These are phyloP conservation scores for Candida sanyaensis DNA, from an alignment of 1,139 yeast species.

Conservation along the genomic window DNA sequence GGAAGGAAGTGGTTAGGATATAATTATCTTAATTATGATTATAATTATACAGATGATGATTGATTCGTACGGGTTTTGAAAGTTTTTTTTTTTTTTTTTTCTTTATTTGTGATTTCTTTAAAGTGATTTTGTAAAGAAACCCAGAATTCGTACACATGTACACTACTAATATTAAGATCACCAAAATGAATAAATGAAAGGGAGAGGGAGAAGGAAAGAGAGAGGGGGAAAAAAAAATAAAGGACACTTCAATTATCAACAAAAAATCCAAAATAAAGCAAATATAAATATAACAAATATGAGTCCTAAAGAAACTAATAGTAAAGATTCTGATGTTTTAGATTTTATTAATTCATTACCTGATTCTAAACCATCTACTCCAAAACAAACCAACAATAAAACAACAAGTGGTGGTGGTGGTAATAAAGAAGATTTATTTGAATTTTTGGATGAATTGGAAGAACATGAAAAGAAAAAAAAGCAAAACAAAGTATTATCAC, in stretches of 20 bases:
- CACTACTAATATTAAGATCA: no score
- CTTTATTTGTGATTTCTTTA: neutral
- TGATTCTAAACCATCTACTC: slow-evolving; percentile 51
- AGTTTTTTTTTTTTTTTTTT: neutral
- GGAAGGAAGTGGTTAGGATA: no score
- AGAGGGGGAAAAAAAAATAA: neutral
- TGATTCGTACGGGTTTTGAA: neutral
- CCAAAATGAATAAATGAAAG: no score
- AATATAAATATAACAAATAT: neutral
- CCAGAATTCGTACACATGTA: neutral
- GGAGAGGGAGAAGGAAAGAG: neutral
- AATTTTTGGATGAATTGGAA: slow-evolving; percentile 82
- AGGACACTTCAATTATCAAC: neutral
- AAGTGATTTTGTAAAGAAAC: neutral
- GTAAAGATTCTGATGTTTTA: slow-evolving; percentile 66
- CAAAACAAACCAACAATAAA: slow-evolving; percentile 40
- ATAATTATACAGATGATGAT: no score
- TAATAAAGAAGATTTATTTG: slow-evolving; percentile 66
- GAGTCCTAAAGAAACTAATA: slow-evolving; percentile 5
- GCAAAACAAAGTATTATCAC: slow-evolving; percentile 1
- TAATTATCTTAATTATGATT: no score
- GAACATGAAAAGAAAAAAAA: slow-evolving; percentile 39
- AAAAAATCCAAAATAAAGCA: no score
- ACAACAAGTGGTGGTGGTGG: neutral
- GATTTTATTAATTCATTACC: slow-evolving; percentile 91